Evolutionary conservation across 768 basidiomycete species (phyloP), one percentile per base, ranked within the genome.

Genomic region (Crassisporium funariophilum): DNA sequence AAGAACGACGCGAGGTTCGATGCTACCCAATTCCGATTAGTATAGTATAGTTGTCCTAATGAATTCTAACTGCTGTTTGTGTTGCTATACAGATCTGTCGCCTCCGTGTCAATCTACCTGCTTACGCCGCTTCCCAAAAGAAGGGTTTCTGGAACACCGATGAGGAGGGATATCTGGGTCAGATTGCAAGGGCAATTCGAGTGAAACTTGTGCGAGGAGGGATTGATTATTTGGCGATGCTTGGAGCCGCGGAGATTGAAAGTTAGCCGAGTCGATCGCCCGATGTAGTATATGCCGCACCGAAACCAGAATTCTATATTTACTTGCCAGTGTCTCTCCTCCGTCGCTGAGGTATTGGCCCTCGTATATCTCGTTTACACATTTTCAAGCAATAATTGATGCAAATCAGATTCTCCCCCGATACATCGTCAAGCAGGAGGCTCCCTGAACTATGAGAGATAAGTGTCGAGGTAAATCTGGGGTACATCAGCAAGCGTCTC

Each of bases 261-360:
- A 54, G 34, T 35, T 40, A 49, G 49, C 49, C 49, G 50, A 54
- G 44, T 40, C 38, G 54, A 56, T 54, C 49, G 46, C 57, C 52
- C 49, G 49, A 58, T 51, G 42, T 35, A 47, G 55, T 61, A 65
- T 60, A 56, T 64, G 44, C 50, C 53, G 56, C 55, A 47, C 63
- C 59, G 57, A 57, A 64, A 60, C 44, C 46, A 56, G 58, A 61
- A 57, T 33, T 58, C 21, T 35, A 35, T 39, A 25, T 47, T 39
- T 45, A 46, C 47, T 39, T 49, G 43, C 15, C 41, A 47, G 46
- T 46, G 17, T 19, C 35, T 44, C 43, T 46, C 38, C 44, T 49
- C 34, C 35, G 37, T 37, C 38, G 35, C 42, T 35, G 24, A 17
- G 23, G n/a, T n/a, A n/a, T n/a, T n/a, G n/a, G n/a, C n/a, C n/a